Evolutionary conservation across 164 flowering plant species (phyloP).

Genomic region (grape (Vitis vinifera)): DNA sequence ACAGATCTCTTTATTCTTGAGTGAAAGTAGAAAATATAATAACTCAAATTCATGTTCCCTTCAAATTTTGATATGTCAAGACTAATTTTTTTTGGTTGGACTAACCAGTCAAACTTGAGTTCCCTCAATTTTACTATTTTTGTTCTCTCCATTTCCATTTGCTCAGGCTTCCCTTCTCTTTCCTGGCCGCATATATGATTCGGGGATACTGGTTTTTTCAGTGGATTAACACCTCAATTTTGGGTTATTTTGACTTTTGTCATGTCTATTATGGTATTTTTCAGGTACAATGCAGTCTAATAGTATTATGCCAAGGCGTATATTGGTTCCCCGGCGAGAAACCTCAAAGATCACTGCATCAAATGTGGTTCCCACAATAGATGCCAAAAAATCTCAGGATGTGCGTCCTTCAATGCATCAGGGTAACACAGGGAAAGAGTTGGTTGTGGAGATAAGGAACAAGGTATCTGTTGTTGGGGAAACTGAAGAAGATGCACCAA

Average conservation of each 20-base stretch:
- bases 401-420: slow-evolving; percentile 15
- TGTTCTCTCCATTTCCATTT: no score
- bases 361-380: slow-evolving; percentile 16
- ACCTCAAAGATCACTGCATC: slow-evolving; percentile 20
- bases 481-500: slow-evolving; percentile 47
- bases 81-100: no score
- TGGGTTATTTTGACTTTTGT: not conserved
- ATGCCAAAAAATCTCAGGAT: slow-evolving; percentile 25
- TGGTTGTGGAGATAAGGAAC: slow-evolving; percentile 20
- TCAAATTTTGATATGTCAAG: no score
- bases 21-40: no score
- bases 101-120: no score
- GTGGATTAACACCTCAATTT: not conserved
- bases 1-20: no score
- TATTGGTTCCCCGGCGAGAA: slow-evolving; percentile 47
- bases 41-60: no score
- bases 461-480: slow-evolving; percentile 21
- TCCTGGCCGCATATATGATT: no score
- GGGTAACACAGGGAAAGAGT: slow-evolving; percentile 17
- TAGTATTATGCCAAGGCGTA: slow-evolving; percentile 56
- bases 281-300: slow-evolving; percentile 56
- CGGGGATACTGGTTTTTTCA: not conserved
- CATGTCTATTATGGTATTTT: slow-evolving; percentile 1
- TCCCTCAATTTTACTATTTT: no score
- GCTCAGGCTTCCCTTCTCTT: no score